A percentile compares a stretch with the other conserved stretches of the same genome.
Evolutionary conservation across 2,329 filamentous ascomycete species (phyloP).

Genomic region (Colletotrichum neosansevieriae): DNA sequence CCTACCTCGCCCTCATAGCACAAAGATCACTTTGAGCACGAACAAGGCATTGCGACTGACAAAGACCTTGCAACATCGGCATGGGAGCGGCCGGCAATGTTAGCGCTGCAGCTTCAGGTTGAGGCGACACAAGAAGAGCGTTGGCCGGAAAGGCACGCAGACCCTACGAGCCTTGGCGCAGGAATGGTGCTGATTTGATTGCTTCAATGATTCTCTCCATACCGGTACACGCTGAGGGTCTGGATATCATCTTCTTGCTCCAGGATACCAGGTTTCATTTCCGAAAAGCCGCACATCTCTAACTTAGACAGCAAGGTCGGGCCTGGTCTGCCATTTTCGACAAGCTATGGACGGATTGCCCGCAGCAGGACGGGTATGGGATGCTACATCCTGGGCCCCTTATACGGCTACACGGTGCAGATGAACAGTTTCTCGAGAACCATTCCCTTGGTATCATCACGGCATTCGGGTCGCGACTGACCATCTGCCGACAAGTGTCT

Average conservation of each 20-base stretch:
- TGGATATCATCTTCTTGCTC: neutral
- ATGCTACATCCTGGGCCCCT: neutral
- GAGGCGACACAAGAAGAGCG: constrained; percentile 25
- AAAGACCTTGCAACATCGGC: constrained; percentile 1
- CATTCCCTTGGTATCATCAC: constrained; percentile 39
- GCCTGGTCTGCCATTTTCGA: neutral
- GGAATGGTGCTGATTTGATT: neutral
- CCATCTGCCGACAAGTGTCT: constrained; percentile 34
- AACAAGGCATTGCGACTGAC: neutral
- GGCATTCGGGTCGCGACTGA: constrained; percentile 24
- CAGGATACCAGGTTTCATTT: neutral
- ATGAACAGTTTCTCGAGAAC: constrained; percentile 29
- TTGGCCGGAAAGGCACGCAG: constrained; percentile 21
- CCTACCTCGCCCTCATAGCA: neutral
- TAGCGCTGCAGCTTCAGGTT: constrained; percentile 6
- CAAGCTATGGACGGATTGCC: neutral
- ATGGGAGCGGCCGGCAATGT: constrained; percentile 5
- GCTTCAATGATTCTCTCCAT: constrained; percentile 1
- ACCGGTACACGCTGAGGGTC: neutral
- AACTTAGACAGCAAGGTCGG: neutral
- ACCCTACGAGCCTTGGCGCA: neutral
- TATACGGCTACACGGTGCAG: constrained; percentile 14
- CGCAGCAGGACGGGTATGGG: constrained; percentile 1
- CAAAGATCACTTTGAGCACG: neutral
- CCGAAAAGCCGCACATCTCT: neutral